Base-by-base conservation (phyloP, 2,329 filamentous ascomycete species). In the Alternaria ventricosa region DNA sequence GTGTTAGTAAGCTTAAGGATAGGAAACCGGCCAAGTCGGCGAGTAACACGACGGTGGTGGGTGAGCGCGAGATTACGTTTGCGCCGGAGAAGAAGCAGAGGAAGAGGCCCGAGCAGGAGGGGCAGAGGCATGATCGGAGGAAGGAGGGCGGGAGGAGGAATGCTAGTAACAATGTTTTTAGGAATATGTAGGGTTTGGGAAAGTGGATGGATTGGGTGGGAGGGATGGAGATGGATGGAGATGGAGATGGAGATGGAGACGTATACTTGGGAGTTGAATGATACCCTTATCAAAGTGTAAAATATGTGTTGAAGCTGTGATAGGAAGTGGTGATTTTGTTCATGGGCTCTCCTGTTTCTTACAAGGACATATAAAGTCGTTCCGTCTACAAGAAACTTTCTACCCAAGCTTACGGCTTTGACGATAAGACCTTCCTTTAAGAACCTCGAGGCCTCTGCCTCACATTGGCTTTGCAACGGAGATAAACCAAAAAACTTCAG, bases 121-220 rank as follows among this genome's bases (percentile, higher is more conserved):
- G 71, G 7, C 71, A 75, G 60, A 67, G 68, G 7, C 47, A 58
- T 55, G 64, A 51, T 58, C 67, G 77, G 77, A 82, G 82, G 70
- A 83, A 82, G 67, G 81, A 84, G 64, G 83, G 83, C 61, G 82
- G 84, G 27, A 87, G 92, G 72, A 84, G 92, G 72, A 94, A 90
- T 79, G 92, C 92, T 55, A 93, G 91, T 80, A 87, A 86, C 56
- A 94, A 95, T 80, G 89, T 89, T 44, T 92, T 94, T 78, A 87
- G 90, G 77, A 86, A 84, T 74, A 85, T 92, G 84, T 90, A 75
- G 61, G n/a, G 13, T 36, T 7, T 51, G 22, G 13, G n/a, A 41
- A 41, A 41, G 33, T 41, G 2, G n/a, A 57, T 33, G 25, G 30
- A 15, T 28, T 22, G 54, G 20, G 12, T 45, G 18, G 15, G 53